Evolutionary conservation across 108 stramenopile genomes (phyloP).

Genomic region (Cyclotella baltica): DNA sequence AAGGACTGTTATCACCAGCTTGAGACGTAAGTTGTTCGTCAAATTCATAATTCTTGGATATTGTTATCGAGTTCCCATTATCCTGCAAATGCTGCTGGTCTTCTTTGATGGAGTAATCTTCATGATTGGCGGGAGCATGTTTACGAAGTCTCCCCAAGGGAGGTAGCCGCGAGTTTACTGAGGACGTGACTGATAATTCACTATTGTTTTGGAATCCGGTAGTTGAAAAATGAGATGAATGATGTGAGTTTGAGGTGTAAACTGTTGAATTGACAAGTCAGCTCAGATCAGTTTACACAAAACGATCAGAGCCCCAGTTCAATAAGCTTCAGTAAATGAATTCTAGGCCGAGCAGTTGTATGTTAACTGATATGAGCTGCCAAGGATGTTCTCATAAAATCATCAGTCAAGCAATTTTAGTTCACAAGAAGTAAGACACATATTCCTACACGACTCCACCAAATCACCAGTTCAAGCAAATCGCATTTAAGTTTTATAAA

Average conservation of each 20-base stretch:
- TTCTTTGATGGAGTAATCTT: neutral
- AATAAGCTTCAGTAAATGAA: too few relatives aligned
- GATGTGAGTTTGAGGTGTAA: neutral
- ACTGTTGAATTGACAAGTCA: too few relatives aligned
- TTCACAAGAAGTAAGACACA: too few relatives aligned
- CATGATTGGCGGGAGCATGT: neutral
- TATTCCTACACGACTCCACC: too few relatives aligned
- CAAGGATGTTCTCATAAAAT: too few relatives aligned
- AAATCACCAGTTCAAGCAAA: too few relatives aligned
- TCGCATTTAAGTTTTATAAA: too few relatives aligned
- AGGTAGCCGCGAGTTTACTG: neutral
- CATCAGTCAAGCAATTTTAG: too few relatives aligned
- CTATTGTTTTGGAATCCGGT: slow-evolving; percentile 6
- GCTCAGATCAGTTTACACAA: too few relatives aligned
- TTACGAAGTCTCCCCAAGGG: slow-evolving; percentile 8
- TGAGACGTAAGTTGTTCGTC: neutral
- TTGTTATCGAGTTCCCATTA: neutral
- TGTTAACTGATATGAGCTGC: too few relatives aligned
- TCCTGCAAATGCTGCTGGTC: neutral
- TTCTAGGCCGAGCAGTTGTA: too few relatives aligned
- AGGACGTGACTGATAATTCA: neutral
- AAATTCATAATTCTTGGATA: neutral
- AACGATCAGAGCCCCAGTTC: too few relatives aligned
- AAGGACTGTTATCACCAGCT: neutral
- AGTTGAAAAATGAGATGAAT: neutral